These are phyloP conservation scores for Nicotiana paniculata DNA, from an alignment of 257 asterid species.

Conservation along the genomic window DNA sequence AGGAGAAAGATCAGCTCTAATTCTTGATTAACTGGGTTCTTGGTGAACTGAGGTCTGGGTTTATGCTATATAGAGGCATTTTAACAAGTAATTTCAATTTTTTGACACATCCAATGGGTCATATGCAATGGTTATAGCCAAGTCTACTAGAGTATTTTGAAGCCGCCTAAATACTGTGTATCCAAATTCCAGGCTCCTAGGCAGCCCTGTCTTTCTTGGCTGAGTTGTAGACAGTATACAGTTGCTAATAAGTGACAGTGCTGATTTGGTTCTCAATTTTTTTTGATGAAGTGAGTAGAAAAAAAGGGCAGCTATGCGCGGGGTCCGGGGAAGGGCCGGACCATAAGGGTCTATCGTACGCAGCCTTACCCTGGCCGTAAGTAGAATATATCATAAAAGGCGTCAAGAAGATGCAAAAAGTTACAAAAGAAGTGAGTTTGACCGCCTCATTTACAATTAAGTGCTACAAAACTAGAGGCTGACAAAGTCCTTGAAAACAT, in stretches of 20 bases:
- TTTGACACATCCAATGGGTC: background rate
- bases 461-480: no score
- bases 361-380: no score
- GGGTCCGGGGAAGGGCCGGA: no score
- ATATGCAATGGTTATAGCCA: background rate
- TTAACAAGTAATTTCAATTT: background rate
- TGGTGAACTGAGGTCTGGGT: background rate
- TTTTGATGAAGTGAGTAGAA: no score
- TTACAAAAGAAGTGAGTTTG: no score
- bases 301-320: no score
- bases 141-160: background rate
- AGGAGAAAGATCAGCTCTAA: background rate
- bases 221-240: background rate
- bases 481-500: no score
- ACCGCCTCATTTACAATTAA: no score
- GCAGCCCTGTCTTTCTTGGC: background rate
- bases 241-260: background rate
- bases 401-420: no score
- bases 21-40: background rate
- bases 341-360: no score
- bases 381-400: no score
- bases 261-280: background rate
- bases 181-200: background rate
- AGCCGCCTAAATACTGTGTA: background rate
- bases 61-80: background rate